Conservation (phyloP, 768 basidiomycete species). For the Hebeloma cylindrosporum region DNA sequence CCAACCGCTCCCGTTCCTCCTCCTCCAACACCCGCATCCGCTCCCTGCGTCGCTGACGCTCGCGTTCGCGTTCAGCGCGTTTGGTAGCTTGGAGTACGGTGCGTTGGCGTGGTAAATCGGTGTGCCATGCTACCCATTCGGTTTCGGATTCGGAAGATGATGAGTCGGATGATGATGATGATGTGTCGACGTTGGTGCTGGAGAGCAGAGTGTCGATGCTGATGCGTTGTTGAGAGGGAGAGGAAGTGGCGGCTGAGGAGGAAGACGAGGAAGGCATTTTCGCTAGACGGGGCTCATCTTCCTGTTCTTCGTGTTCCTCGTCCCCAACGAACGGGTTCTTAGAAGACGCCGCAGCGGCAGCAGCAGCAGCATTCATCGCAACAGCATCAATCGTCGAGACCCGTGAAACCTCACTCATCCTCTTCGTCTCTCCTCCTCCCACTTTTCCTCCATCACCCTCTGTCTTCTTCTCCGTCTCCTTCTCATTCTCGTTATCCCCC, state of each 20-base stretch:
- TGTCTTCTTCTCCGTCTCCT: constrained; percentile 1
- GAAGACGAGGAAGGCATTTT: too few relatives aligned
- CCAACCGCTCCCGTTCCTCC: background rate
- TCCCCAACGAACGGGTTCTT: background rate
- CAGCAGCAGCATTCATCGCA: constrained; percentile 6
- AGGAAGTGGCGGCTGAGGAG: too few relatives aligned
- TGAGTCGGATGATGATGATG: too few relatives aligned
- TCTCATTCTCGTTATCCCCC: constrained; percentile 7
- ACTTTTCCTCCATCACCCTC: constrained; percentile 4
- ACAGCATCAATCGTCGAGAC: constrained; percentile 13
- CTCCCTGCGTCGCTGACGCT: background rate
- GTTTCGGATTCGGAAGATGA: too few relatives aligned
- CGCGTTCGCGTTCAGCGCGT: constrained; percentile 19
- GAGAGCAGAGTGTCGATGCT: constrained; percentile 18
- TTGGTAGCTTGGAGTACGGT: constrained; percentile 5
- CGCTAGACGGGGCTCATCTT: constrained; percentile 11
- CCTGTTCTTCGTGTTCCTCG: background rate
- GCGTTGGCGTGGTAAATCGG: constrained; percentile 46
- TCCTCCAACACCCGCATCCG: constrained; percentile 2
- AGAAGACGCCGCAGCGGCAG: constrained; percentile 3
- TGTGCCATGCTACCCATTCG: constrained; percentile 70
- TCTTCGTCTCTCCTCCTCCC: constrained; percentile 12
- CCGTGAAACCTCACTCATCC: constrained; percentile 11
- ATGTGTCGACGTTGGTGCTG: constrained; percentile 43
- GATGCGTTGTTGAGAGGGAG: too few relatives aligned